Base-by-base conservation (phyloP, 768 basidiomycete genomes). In the Rhodotorula taiwanensis region DNA sequence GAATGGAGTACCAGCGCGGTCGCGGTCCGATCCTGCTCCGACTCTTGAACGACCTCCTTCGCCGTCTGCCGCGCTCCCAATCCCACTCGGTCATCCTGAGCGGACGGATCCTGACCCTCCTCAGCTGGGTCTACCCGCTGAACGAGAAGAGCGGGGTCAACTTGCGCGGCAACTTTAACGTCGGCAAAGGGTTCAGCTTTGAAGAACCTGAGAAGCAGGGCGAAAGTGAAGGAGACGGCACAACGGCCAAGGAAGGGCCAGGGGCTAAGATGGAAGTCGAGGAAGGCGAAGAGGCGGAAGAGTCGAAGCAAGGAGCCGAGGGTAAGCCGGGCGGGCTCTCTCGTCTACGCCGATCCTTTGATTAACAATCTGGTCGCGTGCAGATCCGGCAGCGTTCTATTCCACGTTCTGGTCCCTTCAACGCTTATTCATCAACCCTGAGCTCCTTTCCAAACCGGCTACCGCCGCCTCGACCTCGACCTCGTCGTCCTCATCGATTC, bases 121-220 rank as follows among this genome's bases (percentile, higher is more conserved):
- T 94, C 53, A 88, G 86, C 62, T 83, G 82, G 3, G 88, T 89
- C 3, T 94, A 91, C 73, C 87, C 89, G 10, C 76, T 95, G 14
- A 87, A 88, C 4, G 91, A 94, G 75, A 79, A 89, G 53, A 91
- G 89, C 74, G 89, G 91, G 36, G 91, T 94, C 39, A 95, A 95
- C 75, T 76, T 94, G 66, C 79, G 91, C 36, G 91, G 91, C 60
- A 70, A 69, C 39, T 76, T 74, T 88, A 93, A 76, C 89, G 86
- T 74, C 84, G 89, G 51, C 5, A 75, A 73, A 52, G 62, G 53
- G 13, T 70, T 67, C 4, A 39, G 43, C 18, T 72, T 64, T 49
- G 72, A 73, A 50, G 36, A 55, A 0, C 84, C 87, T 15, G 77
- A 79, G 28, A 88, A 5, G 16, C 1, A 39, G 60, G 55, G 44